Evolutionary conservation across 1,284 basidiomycete species (phyloP).

Genomic region (Ustilago crameri): DNA sequence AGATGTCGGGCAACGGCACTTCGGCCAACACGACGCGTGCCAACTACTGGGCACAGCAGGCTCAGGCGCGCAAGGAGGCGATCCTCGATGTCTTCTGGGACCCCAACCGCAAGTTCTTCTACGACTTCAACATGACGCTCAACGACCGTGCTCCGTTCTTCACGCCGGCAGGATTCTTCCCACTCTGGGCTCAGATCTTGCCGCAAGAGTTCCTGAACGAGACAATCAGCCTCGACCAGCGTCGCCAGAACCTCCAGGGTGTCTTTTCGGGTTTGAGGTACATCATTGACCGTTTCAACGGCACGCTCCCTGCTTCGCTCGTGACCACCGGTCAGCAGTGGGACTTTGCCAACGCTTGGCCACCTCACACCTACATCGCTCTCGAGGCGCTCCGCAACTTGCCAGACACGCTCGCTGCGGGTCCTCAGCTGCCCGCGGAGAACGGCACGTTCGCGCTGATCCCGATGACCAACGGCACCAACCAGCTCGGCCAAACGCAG

Average conservation of each 20-base stretch:
- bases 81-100: conserved; percentile 91
- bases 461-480: conserved; percentile 69
- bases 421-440: conserved; percentile 71
- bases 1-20: conserved; percentile 72
- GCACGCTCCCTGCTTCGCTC: conserved; percentile 80
- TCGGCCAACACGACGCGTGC: conserved; percentile 67
- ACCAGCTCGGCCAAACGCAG: conserved; percentile 80
- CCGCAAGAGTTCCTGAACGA: conserved; percentile 77
- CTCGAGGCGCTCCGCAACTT: conserved; percentile 80
- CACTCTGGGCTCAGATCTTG: conserved; percentile 85
- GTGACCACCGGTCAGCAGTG: conserved; percentile 83
- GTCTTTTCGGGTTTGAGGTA: conserved; percentile 81
- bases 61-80: conserved; percentile 75
- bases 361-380: conserved; percentile 73
- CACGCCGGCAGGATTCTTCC: conserved; percentile 81
- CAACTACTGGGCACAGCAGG: conserved; percentile 74
- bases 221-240: conserved; percentile 64
- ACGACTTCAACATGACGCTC: conserved; percentile 75
- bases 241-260: conserved; percentile 67
- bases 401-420: conserved; percentile 76
- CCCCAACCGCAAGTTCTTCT: conserved; percentile 81
- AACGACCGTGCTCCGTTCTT: conserved; percentile 71
- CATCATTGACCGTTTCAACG: conserved; percentile 84
- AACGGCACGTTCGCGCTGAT: conserved; percentile 77
- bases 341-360: conserved; percentile 69